Base-by-base conservation (phyloP, 805 yeast genomes). In the Saturnispora besseyi region DNA sequence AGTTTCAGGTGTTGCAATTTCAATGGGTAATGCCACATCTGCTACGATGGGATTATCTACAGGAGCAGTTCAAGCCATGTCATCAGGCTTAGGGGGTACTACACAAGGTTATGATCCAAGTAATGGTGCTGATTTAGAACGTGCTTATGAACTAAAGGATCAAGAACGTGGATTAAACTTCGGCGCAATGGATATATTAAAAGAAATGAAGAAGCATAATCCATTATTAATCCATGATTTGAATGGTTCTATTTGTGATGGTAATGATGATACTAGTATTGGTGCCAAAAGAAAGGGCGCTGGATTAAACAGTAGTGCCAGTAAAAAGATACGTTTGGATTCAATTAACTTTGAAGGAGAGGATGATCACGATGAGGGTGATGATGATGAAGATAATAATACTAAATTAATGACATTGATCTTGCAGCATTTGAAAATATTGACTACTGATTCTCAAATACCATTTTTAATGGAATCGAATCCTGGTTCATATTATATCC, bases 351-450 rank as follows among this genome's bases (percentile, higher is more conserved):
- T 62, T 29, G 69, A 66, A 36, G 57, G 52, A 29, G 46, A 53
- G 3, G 57, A 54, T 7, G 51, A 62, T 40, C 59, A 52, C 31
- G 56, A 57, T 21, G 59, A 57, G 2, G 72, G 61, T 30, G 54
- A 51, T 6, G 50, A 46, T 15, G 49, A 48, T 32, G 48, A 46
- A 9, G 43, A 51, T 13, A 51, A 51, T 13, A 60, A 57, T 33
- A 51, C 57, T n/a, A 44, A 54, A 4, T 38, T 57, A 7, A 49
- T 52, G 62, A 57, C 61, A 54, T 57, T 58, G 31, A 60, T 54
- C 50, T 57, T 57, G 57, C 71, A 79, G 45, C 98, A 93, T 64
- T 67, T 91, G 56, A 81, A 79, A 59, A 69, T 90, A 10, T 71
- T 91, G 32, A 68, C 84, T 1, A 67, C 72, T 1, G 73, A 78